Base-by-base conservation (phyloP, 2,329 filamentous ascomycete genomes). In the Arthrinium puccinioides region DNA sequence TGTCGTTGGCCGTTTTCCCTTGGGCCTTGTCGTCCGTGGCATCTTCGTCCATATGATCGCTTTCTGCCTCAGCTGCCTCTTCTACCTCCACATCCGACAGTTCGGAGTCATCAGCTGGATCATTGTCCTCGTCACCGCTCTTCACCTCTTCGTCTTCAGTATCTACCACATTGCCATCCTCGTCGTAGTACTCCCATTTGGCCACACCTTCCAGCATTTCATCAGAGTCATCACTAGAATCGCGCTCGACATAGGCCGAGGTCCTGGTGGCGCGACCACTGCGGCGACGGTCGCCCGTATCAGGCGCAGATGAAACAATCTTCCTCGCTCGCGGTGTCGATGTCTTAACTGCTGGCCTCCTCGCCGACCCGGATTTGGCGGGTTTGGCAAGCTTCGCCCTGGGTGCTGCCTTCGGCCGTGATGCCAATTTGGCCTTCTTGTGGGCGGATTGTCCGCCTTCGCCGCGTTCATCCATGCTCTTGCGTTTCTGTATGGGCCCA, bases 191-290 rank as follows among this genome's bases (percentile, higher is more conserved):
- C 18, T 72, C 63, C 75, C 75, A 79, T 50, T 74, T 61, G 1
- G 74, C 72, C 5, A 79, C 75, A 3, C 75, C 75, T 32, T 75
- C 67, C 18, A 76, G 59, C 75, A 79, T 79, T 52, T 79, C 75
- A 44, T 74, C 67, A 42, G 79, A 74, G 41, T 79, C 75, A 33
- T 74, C 73, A 9, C 67, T 66, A 9, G 72, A 72, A 38, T 76
- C 71, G 21, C 74, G 68, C 52, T 79, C 75, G 16, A 67, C 64
- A 45, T 79, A 79, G 24, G 63, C 55, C 6, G 71, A 70, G 40
- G 54, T 62, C 34, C 59, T 64, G 44, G 61, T 63, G 5, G 66
- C 55, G 33, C 75, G 70, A n/a, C 73, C 67, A 47, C 74, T 79
- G 23, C 73, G 73, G 30, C 75, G 67, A 25, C 75, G 70, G 44